Evolutionary conservation across 768 basidiomycete genomes (phyloP).

Genomic region (Ephemerocybe angulata): DNA sequence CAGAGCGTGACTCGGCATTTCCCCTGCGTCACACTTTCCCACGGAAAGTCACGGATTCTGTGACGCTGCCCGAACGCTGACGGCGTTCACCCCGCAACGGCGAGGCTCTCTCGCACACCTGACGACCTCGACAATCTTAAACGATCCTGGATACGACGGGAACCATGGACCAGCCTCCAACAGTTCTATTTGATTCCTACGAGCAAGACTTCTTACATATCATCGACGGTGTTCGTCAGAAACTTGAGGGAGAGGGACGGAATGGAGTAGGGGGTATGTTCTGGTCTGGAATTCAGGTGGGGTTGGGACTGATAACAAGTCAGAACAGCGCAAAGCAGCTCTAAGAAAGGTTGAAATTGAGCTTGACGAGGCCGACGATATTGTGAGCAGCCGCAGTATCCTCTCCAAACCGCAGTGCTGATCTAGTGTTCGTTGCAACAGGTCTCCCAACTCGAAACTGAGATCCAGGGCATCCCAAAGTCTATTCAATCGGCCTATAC

Average conservation of each 20-base stretch:
- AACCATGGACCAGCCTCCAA: constrained; percentile 68
- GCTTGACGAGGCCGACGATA: constrained; percentile 92
- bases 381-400: constrained; percentile 51
- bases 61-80: too few relatives aligned
- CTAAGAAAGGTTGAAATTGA: constrained; percentile 82
- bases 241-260: constrained; percentile 68
- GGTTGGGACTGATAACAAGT: background rate
- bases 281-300: background rate
- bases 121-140: too few relatives aligned
- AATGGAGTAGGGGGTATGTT: constrained; percentile 64
- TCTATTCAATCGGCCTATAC: constrained; percentile 72
- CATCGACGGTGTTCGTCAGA: constrained; percentile 61
- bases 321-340: constrained; percentile 80
- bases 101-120: too few relatives aligned
- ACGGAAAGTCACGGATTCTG: too few relatives aligned
- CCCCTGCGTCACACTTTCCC: too few relatives aligned
- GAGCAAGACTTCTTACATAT: constrained; percentile 82
- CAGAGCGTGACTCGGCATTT: too few relatives aligned
- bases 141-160: too few relatives aligned
- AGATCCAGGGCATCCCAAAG: constrained; percentile 87
- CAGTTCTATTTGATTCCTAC: constrained; percentile 72
- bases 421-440: constrained; percentile 25
- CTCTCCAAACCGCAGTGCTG: background rate
- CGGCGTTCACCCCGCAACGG: too few relatives aligned
- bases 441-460: constrained; percentile 93